Evolutionary conservation across 192 early-diverging fungal species (phyloP).

Genomic region (Chytriomyces sp.): DNA sequence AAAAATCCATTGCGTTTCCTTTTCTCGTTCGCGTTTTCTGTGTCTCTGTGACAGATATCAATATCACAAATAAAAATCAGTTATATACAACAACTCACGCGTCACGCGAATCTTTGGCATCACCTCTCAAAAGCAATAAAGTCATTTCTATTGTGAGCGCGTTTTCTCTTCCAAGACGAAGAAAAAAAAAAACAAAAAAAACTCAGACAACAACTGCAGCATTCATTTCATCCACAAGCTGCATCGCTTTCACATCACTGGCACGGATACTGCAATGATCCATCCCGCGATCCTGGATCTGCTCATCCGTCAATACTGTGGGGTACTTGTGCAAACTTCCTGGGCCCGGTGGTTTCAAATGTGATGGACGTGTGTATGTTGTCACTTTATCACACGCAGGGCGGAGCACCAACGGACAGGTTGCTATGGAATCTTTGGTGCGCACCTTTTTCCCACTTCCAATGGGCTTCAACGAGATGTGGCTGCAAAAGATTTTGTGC

Average conservation of each 20-base stretch:
- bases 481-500: not conserved
- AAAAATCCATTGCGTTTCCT: no score
- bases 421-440: not conserved
- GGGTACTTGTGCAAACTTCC: slow-evolving; percentile 2
- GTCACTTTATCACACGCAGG: not conserved
- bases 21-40: no score
- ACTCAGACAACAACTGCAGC: no score
- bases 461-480: not conserved
- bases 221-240: slow-evolving; percentile 2
- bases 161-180: no score
- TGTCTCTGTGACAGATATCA: no score
- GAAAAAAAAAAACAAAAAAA: no score
- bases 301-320: not conserved
- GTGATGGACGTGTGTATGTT: not conserved
- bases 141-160: no score
- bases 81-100: no score
- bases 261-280: slow-evolving; percentile 1
- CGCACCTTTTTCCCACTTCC: no score
- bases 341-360: not conserved
- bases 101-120: no score
- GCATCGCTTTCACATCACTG: slow-evolving; percentile 4
- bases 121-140: no score
- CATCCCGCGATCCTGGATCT: not conserved
- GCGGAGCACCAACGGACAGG: not conserved
- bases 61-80: no score